phyloP scores from a whole-genome alignment of 2,329 filamentous ascomycete genomes.

The Fusarium kyushuense region DNA sequence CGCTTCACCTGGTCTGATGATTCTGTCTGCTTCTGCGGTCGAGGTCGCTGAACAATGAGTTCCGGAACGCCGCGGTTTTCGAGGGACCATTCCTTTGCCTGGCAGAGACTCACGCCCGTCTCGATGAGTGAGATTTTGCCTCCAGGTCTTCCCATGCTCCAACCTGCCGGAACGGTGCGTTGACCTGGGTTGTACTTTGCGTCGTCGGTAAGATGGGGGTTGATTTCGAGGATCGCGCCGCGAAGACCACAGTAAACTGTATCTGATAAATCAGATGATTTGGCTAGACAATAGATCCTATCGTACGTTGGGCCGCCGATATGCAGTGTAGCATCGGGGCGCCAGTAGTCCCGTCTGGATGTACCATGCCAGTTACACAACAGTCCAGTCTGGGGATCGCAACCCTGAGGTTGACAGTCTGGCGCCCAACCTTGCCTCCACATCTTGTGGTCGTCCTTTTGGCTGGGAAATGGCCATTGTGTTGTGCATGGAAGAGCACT shows the following conservation, averaged over 20 bases:
- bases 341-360: conserved; percentile 58
- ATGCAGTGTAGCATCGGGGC: conserved; percentile 63
- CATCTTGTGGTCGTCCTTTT: conserved; percentile 31
- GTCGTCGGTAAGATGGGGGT: conserved; percentile 48
- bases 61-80: conserved; percentile 44
- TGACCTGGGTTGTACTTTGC: background rate
- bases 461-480: conserved; percentile 52
- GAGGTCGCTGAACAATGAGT: conserved; percentile 38
- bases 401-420: conserved; percentile 43
- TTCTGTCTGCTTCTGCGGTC: conserved; percentile 5
- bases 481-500: conserved; percentile 60
- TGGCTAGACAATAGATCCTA: conserved; percentile 61
- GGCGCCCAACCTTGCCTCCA: conserved; percentile 27
- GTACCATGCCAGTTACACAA: conserved; percentile 63
- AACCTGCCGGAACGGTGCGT: conserved; percentile 42
- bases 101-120: conserved; percentile 49
- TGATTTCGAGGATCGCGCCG: conserved; percentile 61
- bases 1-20: conserved; percentile 25
- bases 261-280: conserved; percentile 60
- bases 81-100: conserved; percentile 37
- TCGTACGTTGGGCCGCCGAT: conserved; percentile 53
- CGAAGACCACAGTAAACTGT: conserved; percentile 64
- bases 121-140: conserved; percentile 49
- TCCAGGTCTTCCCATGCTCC: conserved; percentile 39
- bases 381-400: conserved; percentile 51